phyloP scores from a whole-genome alignment of 805 yeast genomes.

The Monosporozyma aquatica region DNA sequence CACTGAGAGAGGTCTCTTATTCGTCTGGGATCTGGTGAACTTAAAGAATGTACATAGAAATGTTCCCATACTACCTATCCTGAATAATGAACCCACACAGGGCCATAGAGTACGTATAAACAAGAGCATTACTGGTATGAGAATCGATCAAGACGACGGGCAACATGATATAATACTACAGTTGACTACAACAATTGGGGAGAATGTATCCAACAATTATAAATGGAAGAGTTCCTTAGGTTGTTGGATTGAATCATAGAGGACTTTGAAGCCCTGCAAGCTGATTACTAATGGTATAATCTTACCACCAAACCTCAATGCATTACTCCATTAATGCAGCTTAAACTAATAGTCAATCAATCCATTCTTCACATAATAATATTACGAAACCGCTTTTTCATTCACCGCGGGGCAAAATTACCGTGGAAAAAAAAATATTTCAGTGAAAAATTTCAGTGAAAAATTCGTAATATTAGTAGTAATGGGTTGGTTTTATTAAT shows the following conservation, averaged over 20 bases:
- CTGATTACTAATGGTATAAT: too few species aligned
- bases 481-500: too few species aligned
- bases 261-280: too few species aligned
- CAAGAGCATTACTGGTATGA: constrained; percentile 13
- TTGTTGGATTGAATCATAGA: constrained; percentile 18
- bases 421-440: too few species aligned
- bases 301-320: too few species aligned
- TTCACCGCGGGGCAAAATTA: too few species aligned
- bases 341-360: too few species aligned
- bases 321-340: too few species aligned
- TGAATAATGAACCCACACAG: constrained; percentile 19
- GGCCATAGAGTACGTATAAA: constrained; percentile 22
- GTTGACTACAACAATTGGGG: background rate
- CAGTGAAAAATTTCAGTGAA: too few species aligned
- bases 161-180: background rate
- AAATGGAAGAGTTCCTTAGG: constrained; percentile 21
- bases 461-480: too few species aligned
- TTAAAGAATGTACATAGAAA: constrained; percentile 16
- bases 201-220: constrained; percentile 5
- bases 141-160: background rate
- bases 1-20: constrained; percentile 50
- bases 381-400: too few species aligned
- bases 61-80: constrained; percentile 24
- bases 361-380: too few species aligned
- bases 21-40: constrained; percentile 25